phyloP scores from a whole-genome alignment of 208 protist species.

The Giardia muris region DNA sequence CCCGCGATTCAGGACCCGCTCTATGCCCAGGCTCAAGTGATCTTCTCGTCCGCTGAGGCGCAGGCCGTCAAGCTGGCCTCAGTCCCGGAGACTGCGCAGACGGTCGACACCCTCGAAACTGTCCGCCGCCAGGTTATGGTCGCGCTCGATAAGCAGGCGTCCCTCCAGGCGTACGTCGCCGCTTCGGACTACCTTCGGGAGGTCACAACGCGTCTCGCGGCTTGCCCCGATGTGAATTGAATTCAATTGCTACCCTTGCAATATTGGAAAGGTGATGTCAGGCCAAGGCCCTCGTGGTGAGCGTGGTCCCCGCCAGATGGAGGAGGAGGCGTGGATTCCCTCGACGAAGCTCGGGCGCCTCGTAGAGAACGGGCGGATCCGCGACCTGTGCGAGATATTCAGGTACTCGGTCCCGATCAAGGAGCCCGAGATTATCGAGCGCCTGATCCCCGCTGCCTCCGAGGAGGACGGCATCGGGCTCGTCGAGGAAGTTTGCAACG shows the following conservation, averaged over 20 bases:
- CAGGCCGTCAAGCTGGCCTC: not conserved
- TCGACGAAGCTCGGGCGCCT: slow-evolving; percentile 95
- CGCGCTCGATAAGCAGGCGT: not conserved
- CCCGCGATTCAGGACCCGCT: not conserved
- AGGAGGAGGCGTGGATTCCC: slow-evolving; percentile 82
- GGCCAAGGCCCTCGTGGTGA: too few species aligned
- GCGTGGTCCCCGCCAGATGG: not conserved
- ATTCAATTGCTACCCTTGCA: too few species aligned
- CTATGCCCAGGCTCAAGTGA: not conserved
- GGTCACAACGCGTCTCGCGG: too few species aligned
- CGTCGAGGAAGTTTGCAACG: slow-evolving; percentile 87
- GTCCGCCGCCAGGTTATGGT: not conserved
- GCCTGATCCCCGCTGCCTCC: slow-evolving; percentile 55
- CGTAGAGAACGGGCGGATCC: slow-evolving; percentile 71
- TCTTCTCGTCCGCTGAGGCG: not conserved
- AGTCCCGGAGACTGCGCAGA: not conserved
- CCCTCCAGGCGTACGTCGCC: not conserved
- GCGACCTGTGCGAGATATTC: slow-evolving; percentile 90
- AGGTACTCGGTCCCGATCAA: slow-evolving; percentile 96
- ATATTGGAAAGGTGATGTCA: too few species aligned
- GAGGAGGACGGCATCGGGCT: too few species aligned
- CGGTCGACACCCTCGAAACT: not conserved
- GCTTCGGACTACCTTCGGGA: not conserved
- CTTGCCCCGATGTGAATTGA: too few species aligned
- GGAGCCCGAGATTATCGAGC: slow-evolving; percentile 95